A percentile compares a stretch with the other conserved stretches of the same genome.
These are phyloP conservation scores for Pichia cactophila DNA, from an alignment of 1,139 yeast genomes.

Conservation along the genomic window DNA sequence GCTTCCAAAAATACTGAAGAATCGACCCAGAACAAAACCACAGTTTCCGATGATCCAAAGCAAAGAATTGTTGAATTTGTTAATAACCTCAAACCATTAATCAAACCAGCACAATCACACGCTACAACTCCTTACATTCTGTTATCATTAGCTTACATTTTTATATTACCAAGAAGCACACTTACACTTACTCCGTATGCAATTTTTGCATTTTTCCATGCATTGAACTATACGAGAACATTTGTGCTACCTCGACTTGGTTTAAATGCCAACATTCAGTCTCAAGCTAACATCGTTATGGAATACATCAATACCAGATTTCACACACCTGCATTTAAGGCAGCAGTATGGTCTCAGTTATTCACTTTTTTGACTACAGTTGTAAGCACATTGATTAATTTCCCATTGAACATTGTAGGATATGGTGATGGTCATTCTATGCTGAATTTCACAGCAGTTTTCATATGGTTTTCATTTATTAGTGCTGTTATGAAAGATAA, in stretches of 20 bases:
- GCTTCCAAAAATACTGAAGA: not conserved
- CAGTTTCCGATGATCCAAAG: conserved; percentile 32
- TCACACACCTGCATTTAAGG: conserved; percentile 5
- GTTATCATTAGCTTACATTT: conserved; percentile 60
- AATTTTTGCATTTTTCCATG: conserved; percentile 67
- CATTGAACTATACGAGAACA: conserved; percentile 56
- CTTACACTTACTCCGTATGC: conserved; percentile 59
- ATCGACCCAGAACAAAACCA: not conserved
- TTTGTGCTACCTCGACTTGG: conserved; percentile 62
- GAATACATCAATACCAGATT: conserved; percentile 6
- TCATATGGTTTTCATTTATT: conserved; percentile 38
- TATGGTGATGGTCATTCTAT: conserved; percentile 13
- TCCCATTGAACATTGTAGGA: conserved; percentile 14
- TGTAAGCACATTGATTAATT: conserved; percentile 9
- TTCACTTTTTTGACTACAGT: not conserved
- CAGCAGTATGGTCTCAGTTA: conserved; percentile 11
- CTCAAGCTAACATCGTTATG: conserved; percentile 12
- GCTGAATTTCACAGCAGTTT: conserved; percentile 6
- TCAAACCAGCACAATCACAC: conserved; percentile 41
- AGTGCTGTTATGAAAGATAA: conserved; percentile 76
- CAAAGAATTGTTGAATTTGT: conserved; percentile 51
- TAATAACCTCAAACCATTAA: conserved; percentile 43
- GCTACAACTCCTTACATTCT: conserved; percentile 61
- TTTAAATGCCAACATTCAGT: conserved; percentile 34
- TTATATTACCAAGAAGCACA: conserved; percentile 44